These are phyloP conservation scores for Tetraselmis chui DNA, from an alignment of 139 green algal genomes.

Conservation along the genomic window DNA sequence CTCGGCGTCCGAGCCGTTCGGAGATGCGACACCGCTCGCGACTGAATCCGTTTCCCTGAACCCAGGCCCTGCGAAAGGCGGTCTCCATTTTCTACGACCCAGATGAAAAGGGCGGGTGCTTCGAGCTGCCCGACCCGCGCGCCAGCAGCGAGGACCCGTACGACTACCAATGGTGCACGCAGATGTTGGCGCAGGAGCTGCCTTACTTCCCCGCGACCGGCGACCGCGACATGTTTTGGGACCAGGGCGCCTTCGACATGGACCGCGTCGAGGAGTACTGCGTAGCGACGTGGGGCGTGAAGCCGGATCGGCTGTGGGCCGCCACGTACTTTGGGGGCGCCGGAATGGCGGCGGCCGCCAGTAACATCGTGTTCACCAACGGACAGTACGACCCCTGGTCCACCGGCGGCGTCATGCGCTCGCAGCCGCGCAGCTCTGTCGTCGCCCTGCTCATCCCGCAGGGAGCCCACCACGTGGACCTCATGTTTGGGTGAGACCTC, in stretches of 20 bases:
- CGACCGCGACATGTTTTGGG: constrained; percentile 64
- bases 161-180: constrained; percentile 69
- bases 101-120: constrained; percentile 29
- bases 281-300: constrained; percentile 33
- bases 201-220: constrained; percentile 52
- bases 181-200: constrained; percentile 50
- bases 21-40: too few species aligned
- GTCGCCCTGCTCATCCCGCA: constrained; percentile 52
- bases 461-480: constrained; percentile 61
- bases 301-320: constrained; percentile 20
- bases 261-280: constrained; percentile 31
- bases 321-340: constrained; percentile 19
- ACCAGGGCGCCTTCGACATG: constrained; percentile 35
- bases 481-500: constrained; percentile 36
- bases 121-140: constrained; percentile 10
- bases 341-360: constrained; percentile 7
- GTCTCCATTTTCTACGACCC: constrained; percentile 51
- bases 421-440: constrained; percentile 9
- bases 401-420: constrained; percentile 15
- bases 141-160: constrained; percentile 24
- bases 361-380: constrained; percentile 81
- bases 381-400: constrained; percentile 77
- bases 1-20: too few species aligned
- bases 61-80: constrained; percentile 27
- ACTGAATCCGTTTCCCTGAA: too few species aligned